Evolutionary conservation across 1,284 basidiomycete species (phyloP).

Genomic region (Ganoderma leucocontextum): DNA sequence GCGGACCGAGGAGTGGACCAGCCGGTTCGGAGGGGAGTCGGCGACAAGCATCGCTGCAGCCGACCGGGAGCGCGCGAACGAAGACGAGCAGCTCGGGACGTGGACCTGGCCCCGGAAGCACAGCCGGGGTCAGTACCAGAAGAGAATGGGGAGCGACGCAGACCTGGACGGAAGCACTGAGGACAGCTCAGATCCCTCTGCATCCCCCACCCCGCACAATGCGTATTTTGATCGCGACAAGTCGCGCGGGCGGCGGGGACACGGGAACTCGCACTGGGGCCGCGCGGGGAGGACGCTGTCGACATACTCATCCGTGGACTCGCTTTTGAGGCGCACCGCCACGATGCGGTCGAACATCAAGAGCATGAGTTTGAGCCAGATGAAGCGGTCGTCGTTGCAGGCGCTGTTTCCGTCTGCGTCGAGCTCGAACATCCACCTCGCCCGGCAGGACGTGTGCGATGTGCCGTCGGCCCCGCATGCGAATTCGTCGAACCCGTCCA

Average conservation of each 20-base stretch:
- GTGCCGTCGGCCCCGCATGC: slow-evolving; percentile 20
- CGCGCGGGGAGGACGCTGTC: slow-evolving; percentile 33
- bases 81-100: background rate
- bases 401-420: slow-evolving; percentile 26
- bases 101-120: slow-evolving; percentile 12
- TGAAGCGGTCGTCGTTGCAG: slow-evolving; percentile 28
- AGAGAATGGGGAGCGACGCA: slow-evolving; percentile 20
- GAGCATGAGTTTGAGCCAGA: slow-evolving; percentile 15
- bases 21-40: slow-evolving; percentile 5
- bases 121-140: background rate
- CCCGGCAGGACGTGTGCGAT: slow-evolving; percentile 16
- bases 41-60: background rate
- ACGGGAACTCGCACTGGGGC: background rate
- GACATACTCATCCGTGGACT: slow-evolving; percentile 42
- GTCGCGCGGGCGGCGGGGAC: slow-evolving; percentile 8
- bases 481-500: slow-evolving; percentile 24
- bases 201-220: slow-evolving; percentile 3
- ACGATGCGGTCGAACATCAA: slow-evolving; percentile 30
- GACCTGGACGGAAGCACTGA: slow-evolving; percentile 15
- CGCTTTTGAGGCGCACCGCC: slow-evolving; percentile 35
- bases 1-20: slow-evolving; percentile 23
- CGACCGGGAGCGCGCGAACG: slow-evolving; percentile 6
- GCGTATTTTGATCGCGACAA: slow-evolving; percentile 10
- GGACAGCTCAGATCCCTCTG: background rate
- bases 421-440: slow-evolving; percentile 16